Percentiles rank a stretch among this genome's conserved stretches.
Conservation (phyloP, 257 asterid species). For the Solanum paucissectum region DNA sequence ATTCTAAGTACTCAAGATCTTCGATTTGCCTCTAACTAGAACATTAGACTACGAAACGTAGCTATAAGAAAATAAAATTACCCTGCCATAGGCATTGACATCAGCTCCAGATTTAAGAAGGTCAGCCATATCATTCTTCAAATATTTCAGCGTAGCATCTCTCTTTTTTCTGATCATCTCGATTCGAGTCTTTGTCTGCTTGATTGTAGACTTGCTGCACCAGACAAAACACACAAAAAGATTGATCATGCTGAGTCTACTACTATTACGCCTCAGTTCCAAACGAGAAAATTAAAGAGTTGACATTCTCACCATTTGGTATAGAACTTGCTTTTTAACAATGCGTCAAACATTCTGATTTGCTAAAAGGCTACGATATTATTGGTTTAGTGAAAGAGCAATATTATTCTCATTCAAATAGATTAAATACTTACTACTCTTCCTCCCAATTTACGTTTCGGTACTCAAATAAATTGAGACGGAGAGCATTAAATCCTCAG, state of each 20-base stretch:
- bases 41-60: background rate
- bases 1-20: background rate
- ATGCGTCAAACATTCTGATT: constrained; percentile 40
- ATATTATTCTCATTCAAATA: background rate
- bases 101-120: constrained; percentile 55
- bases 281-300: background rate
- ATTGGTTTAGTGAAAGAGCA: background rate
- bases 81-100: constrained; percentile 64
- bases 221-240: background rate
- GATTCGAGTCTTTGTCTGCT: constrained; percentile 45
- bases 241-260: background rate
- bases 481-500: background rate
- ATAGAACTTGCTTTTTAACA: constrained; percentile 56
- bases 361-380: background rate
- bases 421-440: background rate
- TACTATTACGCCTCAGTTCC: background rate
- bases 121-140: constrained; percentile 68
- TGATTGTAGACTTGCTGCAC: constrained; percentile 56
- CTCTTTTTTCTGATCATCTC: constrained; percentile 61
- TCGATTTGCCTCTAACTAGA: background rate
- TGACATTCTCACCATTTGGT: constrained; percentile 45
- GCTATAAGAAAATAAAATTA: constrained; percentile 2
- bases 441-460: background rate
- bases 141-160: constrained; percentile 57
- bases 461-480: background rate